Base-by-base conservation (phyloP, 2,329 filamentous ascomycete genomes). In the Atkinsonella texensis region DNA sequence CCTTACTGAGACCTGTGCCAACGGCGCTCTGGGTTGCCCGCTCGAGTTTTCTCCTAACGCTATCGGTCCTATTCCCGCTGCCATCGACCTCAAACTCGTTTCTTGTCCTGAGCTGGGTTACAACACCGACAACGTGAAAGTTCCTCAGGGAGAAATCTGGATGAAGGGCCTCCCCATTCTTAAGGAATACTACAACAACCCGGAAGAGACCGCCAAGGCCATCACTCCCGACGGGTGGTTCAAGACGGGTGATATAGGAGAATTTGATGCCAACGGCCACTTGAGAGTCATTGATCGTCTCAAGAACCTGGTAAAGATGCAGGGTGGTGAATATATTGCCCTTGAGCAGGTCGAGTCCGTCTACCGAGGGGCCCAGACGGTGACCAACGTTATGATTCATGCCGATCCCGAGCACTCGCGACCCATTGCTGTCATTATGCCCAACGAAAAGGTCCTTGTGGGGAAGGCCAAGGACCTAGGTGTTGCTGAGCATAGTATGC, bases 241-340 rank as follows among this genome's bases (percentile, higher is more conserved):
- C 79, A 91, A 86, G 77, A 95, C 89, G 15, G 91, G 91, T 55
- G 91, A 97, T 63, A 93, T 97, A 66, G 91, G 91, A 61, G 87
- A 96, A 66, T 93, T 91, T 62, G 84, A 91, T 67, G 65, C 73
- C 44, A 76, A 84, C 55, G 91, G 91, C 43, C 87, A 95, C 66
- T 70, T 97, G 58, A 80, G 77, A 60, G 84, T 97, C 65, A 90
- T 97, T 63, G 91, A 97, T 68, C 88, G 91, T 60, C 90, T 95
- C 81, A 97, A 97, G 83, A 97, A 97, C 71, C 75, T 97, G 52
- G 87, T 97, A 69, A 97, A 97, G 82, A 90, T 93, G 56, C 80
- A 88, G 57, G 89, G 90, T 54, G 91, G 91, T 59, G 91, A 97
- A 75, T 97, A 97, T 70, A 94, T 97, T 66, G 93, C 91, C 20